Evolutionary conservation across 1,284 basidiomycete species (phyloP).

Genomic region (Ustanciosporium gigantosporum): DNA sequence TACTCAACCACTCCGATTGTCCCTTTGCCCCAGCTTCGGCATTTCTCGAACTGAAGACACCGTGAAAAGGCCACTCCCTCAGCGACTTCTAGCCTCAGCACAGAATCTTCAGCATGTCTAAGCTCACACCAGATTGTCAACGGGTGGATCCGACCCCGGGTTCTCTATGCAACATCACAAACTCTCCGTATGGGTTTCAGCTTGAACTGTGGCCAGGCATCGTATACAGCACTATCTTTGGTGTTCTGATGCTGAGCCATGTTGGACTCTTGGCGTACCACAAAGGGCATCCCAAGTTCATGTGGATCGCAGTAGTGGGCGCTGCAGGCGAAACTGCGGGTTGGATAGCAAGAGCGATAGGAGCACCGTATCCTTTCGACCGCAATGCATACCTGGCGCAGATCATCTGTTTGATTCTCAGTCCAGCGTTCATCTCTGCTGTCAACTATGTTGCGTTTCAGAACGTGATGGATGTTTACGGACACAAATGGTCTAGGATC

Average conservation of each 20-base stretch:
- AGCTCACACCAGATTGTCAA: background rate
- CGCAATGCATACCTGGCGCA: constrained; percentile 34
- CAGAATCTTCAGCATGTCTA: no score
- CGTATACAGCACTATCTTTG: constrained; percentile 24
- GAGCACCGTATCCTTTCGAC: constrained; percentile 22
- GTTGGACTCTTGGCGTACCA: constrained; percentile 15
- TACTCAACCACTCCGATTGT: no score
- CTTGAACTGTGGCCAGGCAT: constrained; percentile 30
- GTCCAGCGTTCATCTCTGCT: constrained; percentile 36
- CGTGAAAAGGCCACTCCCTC: no score
- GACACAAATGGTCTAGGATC: constrained; percentile 31
- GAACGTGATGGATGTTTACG: constrained; percentile 34
- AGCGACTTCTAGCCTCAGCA: no score
- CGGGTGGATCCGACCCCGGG: constrained; percentile 8
- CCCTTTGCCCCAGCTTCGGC: no score
- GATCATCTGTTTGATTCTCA: constrained; percentile 41
- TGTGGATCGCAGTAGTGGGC: constrained; percentile 19
- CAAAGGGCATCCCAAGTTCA: constrained; percentile 21
- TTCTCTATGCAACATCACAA: constrained; percentile 13
- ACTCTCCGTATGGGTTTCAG: constrained; percentile 28
- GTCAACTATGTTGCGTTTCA: constrained; percentile 39
- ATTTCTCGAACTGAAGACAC: no score
- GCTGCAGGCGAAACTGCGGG: constrained; percentile 27
- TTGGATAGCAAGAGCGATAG: constrained; percentile 22
- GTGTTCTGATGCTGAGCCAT: constrained; percentile 13